Evolutionary conservation across 768 basidiomycete species (phyloP).

Genomic region (Pholiota molesta): DNA sequence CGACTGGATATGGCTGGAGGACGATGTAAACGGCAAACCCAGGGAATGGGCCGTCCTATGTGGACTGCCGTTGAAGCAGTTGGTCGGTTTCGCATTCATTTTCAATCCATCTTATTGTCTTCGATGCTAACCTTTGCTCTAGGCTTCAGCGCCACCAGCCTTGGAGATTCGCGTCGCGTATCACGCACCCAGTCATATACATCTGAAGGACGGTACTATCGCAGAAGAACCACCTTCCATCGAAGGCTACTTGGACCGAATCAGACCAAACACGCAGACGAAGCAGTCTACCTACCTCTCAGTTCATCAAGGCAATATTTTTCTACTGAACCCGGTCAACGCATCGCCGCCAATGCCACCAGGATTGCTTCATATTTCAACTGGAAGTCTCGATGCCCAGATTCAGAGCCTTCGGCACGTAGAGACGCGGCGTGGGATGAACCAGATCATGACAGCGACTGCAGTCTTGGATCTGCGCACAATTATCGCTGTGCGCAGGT

Average conservation of each 20-base stretch:
- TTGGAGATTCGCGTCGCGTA: constrained; percentile 78
- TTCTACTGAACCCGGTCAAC: constrained; percentile 51
- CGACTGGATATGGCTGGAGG: constrained; percentile 87
- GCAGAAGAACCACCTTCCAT: constrained; percentile 78
- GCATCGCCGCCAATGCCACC: constrained; percentile 77
- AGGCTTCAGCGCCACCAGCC: constrained; percentile 47
- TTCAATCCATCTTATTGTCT: not conserved
- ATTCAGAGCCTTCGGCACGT: constrained; percentile 43
- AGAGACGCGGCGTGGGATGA: constrained; percentile 64
- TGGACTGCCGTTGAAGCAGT: constrained; percentile 70
- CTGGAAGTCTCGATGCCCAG: constrained; percentile 29
- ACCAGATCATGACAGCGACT: constrained; percentile 65
- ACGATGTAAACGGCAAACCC: constrained; percentile 59
- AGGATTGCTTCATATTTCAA: constrained; percentile 38
- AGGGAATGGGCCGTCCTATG: constrained; percentile 77
- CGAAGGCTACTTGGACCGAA: constrained; percentile 85
- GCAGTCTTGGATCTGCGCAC: constrained; percentile 75
- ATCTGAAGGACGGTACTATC: constrained; percentile 46
- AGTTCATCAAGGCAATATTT: constrained; percentile 75
- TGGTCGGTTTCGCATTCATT: constrained; percentile 47
- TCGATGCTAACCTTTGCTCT: not conserved
- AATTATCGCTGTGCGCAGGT: constrained; percentile 66
- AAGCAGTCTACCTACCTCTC: constrained; percentile 69
- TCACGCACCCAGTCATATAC: constrained; percentile 59
- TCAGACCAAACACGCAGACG: constrained; percentile 58